Percentiles rank a stretch among this genome's conserved stretches.
Evolutionary conservation across 2,329 filamentous ascomycete species (phyloP).

Genomic region (Trichoderma brevicompactum): DNA sequence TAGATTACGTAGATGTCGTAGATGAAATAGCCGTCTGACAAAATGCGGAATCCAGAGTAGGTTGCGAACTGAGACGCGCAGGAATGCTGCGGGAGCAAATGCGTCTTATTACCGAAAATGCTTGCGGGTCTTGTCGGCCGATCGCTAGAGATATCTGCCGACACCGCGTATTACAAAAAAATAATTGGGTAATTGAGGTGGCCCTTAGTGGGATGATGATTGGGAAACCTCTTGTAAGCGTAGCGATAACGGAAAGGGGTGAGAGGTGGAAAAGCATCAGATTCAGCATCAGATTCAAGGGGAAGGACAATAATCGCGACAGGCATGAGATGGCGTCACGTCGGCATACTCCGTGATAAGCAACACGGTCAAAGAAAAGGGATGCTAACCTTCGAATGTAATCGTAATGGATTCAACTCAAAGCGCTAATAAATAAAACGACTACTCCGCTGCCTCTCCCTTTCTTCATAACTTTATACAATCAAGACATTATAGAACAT

Average conservation of each 20-base stretch:
- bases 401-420: not conserved
- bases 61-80: slow-evolving; percentile 11
- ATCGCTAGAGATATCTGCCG: slow-evolving; percentile 21
- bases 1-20: not conserved
- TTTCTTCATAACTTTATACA: not conserved
- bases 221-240: not conserved
- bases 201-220: not conserved
- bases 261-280: not conserved
- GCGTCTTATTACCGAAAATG: slow-evolving; percentile 21
- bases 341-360: not conserved
- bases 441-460: not conserved
- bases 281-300: not conserved
- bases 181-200: not conserved
- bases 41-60: not conserved
- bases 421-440: not conserved
- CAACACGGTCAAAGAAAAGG: not conserved
- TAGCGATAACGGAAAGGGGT: slow-evolving; percentile 4
- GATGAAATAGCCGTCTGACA: slow-evolving; percentile 5
- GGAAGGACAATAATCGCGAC: not conserved
- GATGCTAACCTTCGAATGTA: not conserved
- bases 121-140: slow-evolving; percentile 21
- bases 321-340: not conserved
- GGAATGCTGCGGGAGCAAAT: slow-evolving; percentile 21
- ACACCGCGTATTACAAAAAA: slow-evolving; percentile 11
- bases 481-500: not conserved